Evolutionary conservation across 768 basidiomycete species (phyloP).

Genomic region (Leccinum subtestaceum): DNA sequence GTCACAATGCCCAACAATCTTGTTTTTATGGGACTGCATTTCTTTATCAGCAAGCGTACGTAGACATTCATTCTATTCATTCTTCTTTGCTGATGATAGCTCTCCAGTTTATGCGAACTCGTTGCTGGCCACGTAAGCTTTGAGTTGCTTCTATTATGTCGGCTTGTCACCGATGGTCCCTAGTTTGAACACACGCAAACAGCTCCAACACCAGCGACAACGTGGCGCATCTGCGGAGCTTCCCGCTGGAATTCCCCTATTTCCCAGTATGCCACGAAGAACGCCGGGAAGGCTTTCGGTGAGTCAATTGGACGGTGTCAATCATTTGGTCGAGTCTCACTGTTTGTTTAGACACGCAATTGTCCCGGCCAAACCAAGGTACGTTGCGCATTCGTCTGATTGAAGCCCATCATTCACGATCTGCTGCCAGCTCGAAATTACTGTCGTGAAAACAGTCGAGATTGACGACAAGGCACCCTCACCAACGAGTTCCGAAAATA

Average conservation of each 20-base stretch:
- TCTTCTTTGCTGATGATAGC: not conserved
- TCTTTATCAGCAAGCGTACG: conserved; percentile 51
- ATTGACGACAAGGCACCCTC: conserved; percentile 19
- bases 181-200: conserved; percentile 39
- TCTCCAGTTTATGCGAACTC: conserved; percentile 49
- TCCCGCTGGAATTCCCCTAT: conserved; percentile 25
- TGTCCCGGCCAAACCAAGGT: conserved; percentile 20
- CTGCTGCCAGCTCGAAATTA: conserved; percentile 27
- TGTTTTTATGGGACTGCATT: conserved; percentile 52
- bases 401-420: not conserved
- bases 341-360: conserved; percentile 10
- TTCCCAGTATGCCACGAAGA: conserved; percentile 18
- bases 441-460: conserved; percentile 29
- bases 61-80: not conserved
- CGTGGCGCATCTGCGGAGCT: conserved; percentile 31
- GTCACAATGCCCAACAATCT: conserved; percentile 44
- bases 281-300: conserved; percentile 7
- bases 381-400: not conserved
- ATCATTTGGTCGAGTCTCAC: not conserved
- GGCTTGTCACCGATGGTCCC: not conserved
- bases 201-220: conserved; percentile 30
- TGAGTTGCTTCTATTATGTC: not conserved
- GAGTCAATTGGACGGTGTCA: not conserved
- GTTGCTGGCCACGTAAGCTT: conserved; percentile 41
- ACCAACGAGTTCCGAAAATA: not conserved